phyloP scores from a whole-genome alignment of 495 filamentous ascomycete species.

The Penicillium arizonense region DNA sequence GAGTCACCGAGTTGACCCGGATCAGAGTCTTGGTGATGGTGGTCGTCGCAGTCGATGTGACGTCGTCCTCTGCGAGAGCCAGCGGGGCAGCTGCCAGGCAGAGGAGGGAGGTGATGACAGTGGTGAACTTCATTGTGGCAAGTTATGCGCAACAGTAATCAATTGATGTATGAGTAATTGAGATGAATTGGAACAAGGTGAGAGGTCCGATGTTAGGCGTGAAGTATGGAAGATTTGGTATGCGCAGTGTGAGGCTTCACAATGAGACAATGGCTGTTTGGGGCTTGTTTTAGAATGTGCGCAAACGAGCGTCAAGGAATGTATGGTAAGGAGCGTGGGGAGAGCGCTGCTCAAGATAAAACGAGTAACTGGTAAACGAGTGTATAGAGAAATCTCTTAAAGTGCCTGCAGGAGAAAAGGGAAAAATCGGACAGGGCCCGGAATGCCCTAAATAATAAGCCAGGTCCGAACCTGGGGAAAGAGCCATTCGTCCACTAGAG shows the following conservation, averaged over 20 bases:
- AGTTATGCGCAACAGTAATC: slow-evolving; percentile 3
- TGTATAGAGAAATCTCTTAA: slow-evolving; percentile 16
- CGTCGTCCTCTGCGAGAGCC: slow-evolving; percentile 23
- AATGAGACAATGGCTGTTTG: slow-evolving; percentile 8
- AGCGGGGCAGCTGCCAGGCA: slow-evolving; percentile 34
- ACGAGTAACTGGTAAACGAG: slow-evolving; percentile 22
- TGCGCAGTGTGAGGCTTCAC: not conserved
- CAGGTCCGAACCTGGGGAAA: slow-evolving; percentile 17
- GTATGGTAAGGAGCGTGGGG: slow-evolving; percentile 22
- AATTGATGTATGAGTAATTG: slow-evolving; percentile 1
- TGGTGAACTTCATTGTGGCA: slow-evolving; percentile 35
- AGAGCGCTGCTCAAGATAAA: slow-evolving; percentile 32
- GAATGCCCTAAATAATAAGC: slow-evolving; percentile 22
- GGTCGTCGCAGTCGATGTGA: slow-evolving; percentile 29
- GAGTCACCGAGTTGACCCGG: slow-evolving; percentile 29
- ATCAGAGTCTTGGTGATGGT: slow-evolving; percentile 37
- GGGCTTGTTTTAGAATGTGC: slow-evolving; percentile 4
- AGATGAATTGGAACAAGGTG: not conserved
- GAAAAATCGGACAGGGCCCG: slow-evolving; percentile 22
- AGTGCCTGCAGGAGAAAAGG: slow-evolving; percentile 16
- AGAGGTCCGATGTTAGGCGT: not conserved
- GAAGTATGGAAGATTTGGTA: not conserved
- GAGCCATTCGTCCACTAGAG: slow-evolving; percentile 5
- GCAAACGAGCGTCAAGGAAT: slow-evolving; percentile 26
- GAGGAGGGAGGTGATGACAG: slow-evolving; percentile 34